Percentiles rank a stretch among this genome's conserved stretches.
These are phyloP conservation scores for Eragrostis nindensis DNA, from an alignment of 176 grass and related monocot species.

Conservation along the genomic window DNA sequence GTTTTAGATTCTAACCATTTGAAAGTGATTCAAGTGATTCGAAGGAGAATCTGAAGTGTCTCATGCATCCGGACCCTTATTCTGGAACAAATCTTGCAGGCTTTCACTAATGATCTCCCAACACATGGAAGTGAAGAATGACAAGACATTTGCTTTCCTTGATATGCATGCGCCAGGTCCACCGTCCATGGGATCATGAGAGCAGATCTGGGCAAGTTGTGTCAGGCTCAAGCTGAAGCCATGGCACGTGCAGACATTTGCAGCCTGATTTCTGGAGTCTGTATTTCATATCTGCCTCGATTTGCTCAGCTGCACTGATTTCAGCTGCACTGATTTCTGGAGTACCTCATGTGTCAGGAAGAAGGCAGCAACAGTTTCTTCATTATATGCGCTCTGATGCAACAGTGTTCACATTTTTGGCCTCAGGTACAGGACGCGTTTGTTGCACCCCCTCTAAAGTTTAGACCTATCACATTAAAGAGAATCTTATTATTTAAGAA, in stretches of 20 bases:
- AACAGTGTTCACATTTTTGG: conserved; percentile 15
- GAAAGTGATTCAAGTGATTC: too few relatives aligned
- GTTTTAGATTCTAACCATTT: too few relatives aligned
- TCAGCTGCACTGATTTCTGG: too few relatives aligned
- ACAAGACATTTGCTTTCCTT: background rate
- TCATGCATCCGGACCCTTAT: too few relatives aligned
- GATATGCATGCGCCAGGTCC: conserved; percentile 12
- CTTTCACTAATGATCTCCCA: conserved; percentile 22
- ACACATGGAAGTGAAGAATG: conserved; percentile 26
- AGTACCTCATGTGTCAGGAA: conserved; percentile 19
- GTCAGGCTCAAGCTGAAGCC: conserved; percentile 21
- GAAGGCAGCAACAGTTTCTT: conserved; percentile 33
- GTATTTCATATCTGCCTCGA: background rate
- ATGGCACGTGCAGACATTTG: conserved; percentile 38
- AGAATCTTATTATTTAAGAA: too few relatives aligned
- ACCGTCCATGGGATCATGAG: background rate
- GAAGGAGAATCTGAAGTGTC: too few relatives aligned
- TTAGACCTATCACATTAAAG: too few relatives aligned
- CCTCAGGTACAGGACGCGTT: background rate
- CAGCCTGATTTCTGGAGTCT: conserved; percentile 13
- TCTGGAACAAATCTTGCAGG: too few relatives aligned
- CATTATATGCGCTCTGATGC: conserved; percentile 31
- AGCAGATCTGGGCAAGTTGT: conserved; percentile 23
- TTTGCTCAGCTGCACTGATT: conserved; percentile 27
- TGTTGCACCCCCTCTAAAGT: too few relatives aligned